phyloP scores from a whole-genome alignment of 192 early-diverging fungal species.

The Borealophlyctis nickersoniae region DNA sequence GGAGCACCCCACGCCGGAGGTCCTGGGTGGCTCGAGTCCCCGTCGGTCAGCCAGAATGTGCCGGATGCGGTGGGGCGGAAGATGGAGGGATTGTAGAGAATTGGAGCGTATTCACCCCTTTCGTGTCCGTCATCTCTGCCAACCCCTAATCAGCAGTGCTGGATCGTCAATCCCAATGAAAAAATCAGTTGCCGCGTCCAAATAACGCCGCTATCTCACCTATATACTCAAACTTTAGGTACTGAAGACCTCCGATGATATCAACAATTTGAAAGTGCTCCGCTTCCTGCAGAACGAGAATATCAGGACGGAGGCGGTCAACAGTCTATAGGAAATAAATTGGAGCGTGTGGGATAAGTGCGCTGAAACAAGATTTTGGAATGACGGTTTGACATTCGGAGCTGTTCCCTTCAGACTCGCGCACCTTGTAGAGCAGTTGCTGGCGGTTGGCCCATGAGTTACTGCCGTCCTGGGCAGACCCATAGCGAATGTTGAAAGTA shows the following conservation, averaged over 20 bases:
- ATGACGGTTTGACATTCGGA: too few species aligned
- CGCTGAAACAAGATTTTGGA: too few species aligned
- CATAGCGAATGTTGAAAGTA: slow-evolving; percentile 12
- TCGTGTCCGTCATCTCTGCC: slow-evolving; percentile 1
- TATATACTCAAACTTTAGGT: slow-evolving; percentile 1
- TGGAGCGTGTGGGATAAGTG: too few species aligned
- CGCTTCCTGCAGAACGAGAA: slow-evolving; percentile 7
- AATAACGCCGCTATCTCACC: slow-evolving; percentile 2
- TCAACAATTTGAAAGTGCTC: slow-evolving; percentile 9
- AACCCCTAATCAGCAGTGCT: too few species aligned
- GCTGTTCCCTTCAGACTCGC: too few species aligned
- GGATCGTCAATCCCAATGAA: neutral
- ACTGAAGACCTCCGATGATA: neutral
- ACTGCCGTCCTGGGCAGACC: slow-evolving; percentile 2
- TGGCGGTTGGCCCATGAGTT: slow-evolving; percentile 6
- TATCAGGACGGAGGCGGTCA: neutral
- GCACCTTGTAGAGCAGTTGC: neutral
- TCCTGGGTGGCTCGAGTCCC: neutral
- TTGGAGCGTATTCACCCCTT: slow-evolving; percentile 1
- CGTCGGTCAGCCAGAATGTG: slow-evolving; percentile 4
- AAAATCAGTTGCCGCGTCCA: too few species aligned
- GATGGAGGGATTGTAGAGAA: slow-evolving; percentile 4
- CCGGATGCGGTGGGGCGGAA: neutral
- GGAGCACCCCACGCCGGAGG: slow-evolving; percentile 3
- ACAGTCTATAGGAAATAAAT: slow-evolving; percentile 4